Conservation (phyloP, 2,329 filamentous ascomycete genomes). For the Fusarium transvaalense region DNA sequence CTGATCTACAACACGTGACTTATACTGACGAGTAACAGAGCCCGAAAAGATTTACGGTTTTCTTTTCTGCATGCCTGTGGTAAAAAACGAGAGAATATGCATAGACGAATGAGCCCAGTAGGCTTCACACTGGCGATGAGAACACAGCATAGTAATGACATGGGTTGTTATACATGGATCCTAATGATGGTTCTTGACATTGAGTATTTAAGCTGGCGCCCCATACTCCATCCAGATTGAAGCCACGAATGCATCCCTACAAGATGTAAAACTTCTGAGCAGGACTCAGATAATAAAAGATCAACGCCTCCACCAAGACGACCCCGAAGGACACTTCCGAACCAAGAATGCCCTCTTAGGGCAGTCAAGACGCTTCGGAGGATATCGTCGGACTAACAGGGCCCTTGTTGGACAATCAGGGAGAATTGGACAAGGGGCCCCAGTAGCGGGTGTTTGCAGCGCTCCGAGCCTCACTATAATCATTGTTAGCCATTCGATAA, state of each 20-base stretch:
- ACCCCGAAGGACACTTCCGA: no score
- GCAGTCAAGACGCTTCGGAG: neutral
- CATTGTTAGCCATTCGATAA: fast-evolving
- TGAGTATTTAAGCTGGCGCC: no score
- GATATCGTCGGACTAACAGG: neutral
- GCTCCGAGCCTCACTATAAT: neutral
- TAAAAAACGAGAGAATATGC: neutral
- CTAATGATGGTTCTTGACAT: fast-evolving
- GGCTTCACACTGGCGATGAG: neutral
- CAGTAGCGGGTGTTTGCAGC: neutral
- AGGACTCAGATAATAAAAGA: neutral
- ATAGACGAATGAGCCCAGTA: neutral
- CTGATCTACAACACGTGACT: no score
- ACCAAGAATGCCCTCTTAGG: neutral
- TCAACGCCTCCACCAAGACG: neutral
- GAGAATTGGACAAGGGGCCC: neutral
- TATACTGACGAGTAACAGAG: no score
- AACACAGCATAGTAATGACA: no score
- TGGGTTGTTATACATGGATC: neutral
- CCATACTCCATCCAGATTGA: neutral
- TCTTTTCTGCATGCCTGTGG: no score
- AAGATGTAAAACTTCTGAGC: neutral
- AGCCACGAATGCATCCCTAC: neutral
- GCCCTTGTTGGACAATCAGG: neutral
- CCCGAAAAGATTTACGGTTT: no score